Conservation (phyloP, 2,329 filamentous ascomycete genomes). For the Apiospora pterosperma region DNA sequence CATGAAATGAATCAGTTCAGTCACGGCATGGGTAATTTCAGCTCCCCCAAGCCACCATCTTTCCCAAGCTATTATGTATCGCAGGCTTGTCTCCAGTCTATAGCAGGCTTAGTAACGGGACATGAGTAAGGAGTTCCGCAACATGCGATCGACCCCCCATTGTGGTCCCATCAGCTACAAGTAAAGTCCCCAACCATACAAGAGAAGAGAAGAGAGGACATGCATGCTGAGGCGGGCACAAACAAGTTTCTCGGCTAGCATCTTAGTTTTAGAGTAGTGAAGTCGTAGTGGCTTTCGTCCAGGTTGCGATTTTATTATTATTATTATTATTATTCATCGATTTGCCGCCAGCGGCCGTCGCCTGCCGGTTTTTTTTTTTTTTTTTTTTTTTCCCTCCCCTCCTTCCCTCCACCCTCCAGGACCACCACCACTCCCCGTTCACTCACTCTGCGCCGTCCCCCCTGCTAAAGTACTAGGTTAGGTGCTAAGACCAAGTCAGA, state of each 20-base stretch:
- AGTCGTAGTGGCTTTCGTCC: neutral
- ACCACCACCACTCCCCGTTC: neutral
- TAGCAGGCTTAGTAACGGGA: neutral
- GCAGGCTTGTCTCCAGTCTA: neutral
- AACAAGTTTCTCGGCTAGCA: constrained; percentile 1
- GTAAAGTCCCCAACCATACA: neutral
- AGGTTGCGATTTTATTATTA: too few relatives aligned
- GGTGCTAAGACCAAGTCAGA: neutral
- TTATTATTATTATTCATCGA: neutral
- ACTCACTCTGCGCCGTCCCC: neutral
- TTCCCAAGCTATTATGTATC: neutral
- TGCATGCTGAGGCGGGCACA: neutral
- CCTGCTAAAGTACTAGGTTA: too few relatives aligned
- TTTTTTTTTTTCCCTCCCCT: neutral
- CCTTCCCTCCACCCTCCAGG: neutral
- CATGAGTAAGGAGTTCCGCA: neutral
- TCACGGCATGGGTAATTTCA: neutral
- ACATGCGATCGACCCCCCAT: neutral
- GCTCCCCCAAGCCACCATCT: neutral
- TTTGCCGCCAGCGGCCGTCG: too few relatives aligned
- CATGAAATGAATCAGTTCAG: neutral
- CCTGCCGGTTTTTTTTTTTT: neutral
- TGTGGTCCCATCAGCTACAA: too few relatives aligned
- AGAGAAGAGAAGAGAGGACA: neutral
- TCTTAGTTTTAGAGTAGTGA: neutral